A percentile compares a stretch with the other conserved stretches of the same genome.
These are phyloP conservation scores for Sporothrix humicola DNA, from an alignment of 2,329 filamentous ascomycete genomes.

Conservation along the genomic window DNA sequence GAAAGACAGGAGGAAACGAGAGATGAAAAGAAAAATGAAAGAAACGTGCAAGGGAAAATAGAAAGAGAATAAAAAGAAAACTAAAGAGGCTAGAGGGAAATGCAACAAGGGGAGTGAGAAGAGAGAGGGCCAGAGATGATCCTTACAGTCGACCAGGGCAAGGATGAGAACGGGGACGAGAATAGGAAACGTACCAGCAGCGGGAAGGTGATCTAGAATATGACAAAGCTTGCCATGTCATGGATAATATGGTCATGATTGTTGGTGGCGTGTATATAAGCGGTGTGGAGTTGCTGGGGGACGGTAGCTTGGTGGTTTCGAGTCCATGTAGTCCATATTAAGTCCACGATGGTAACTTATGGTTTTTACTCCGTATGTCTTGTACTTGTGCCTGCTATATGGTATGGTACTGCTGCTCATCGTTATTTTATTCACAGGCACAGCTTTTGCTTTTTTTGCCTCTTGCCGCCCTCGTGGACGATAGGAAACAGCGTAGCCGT, in stretches of 20 bases:
- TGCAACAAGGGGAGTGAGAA: neutral
- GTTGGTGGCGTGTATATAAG: neutral
- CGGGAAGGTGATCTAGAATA: neutral
- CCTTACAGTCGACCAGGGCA: neutral
- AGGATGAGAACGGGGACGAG: neutral
- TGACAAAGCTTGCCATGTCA: neutral
- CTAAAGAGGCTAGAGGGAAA: slow-evolving; percentile 18
- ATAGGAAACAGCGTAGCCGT: neutral
- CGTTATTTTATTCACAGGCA: neutral
- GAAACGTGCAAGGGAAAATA: neutral
- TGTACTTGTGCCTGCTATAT: neutral
- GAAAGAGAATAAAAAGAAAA: neutral
- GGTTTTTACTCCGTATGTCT: no score
- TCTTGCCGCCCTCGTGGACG: neutral
- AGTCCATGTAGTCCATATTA: neutral
- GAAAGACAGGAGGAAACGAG: neutral
- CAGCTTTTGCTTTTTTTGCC: neutral
- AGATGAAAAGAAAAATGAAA: neutral
- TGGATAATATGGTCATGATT: neutral
- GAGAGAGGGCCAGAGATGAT: neutral
- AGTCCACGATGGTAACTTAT: no score
- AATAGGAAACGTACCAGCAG: neutral
- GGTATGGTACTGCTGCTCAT: neutral
- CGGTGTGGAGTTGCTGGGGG: neutral
- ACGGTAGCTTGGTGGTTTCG: neutral